Evolutionary conservation across 2,329 filamentous ascomycete species (phyloP).

Genomic region (Ceratocystis cacaofunesta): DNA sequence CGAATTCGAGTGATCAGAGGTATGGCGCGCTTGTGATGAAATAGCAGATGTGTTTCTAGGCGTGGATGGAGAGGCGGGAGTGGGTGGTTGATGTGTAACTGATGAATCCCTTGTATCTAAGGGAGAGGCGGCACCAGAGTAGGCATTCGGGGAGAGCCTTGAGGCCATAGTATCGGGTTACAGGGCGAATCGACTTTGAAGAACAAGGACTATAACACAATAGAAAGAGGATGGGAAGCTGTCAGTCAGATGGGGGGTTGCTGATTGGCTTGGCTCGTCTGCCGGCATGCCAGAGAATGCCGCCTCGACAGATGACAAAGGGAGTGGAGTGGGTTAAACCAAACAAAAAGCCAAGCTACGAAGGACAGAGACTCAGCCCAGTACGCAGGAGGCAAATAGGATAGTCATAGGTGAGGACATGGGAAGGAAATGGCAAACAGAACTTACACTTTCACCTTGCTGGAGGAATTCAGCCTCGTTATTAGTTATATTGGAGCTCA

Average conservation of each 20-base stretch:
- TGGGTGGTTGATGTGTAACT: conserved; percentile 29
- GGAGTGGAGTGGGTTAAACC: background rate
- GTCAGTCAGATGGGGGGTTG: background rate
- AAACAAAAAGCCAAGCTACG: background rate
- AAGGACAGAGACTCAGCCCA: background rate
- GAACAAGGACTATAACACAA: background rate
- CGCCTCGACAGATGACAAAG: conserved; percentile 8
- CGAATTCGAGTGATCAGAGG: conserved; percentile 26
- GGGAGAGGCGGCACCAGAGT: conserved; percentile 23
- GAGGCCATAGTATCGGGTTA: conserved; percentile 11
- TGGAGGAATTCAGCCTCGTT: conserved; percentile 7
- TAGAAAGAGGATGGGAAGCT: background rate
- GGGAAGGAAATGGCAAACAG: background rate
- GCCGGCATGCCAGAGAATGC: background rate
- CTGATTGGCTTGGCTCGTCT: background rate
- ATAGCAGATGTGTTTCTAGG: conserved; percentile 25
- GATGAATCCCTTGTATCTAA: conserved; percentile 33
- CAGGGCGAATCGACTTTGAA: background rate
- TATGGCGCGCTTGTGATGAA: conserved; percentile 45
- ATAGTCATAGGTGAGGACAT: background rate
- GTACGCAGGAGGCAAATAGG: background rate
- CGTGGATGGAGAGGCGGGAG: conserved; percentile 25
- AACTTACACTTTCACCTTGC: background rate
- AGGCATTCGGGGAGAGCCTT: conserved; percentile 8
- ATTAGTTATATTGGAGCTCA: background rate